Percentiles rank a stretch among this genome's conserved stretches.
Evolutionary conservation across 129 eudicot species (phyloP).

Genomic region (Chrysanthemum seticuspe): DNA sequence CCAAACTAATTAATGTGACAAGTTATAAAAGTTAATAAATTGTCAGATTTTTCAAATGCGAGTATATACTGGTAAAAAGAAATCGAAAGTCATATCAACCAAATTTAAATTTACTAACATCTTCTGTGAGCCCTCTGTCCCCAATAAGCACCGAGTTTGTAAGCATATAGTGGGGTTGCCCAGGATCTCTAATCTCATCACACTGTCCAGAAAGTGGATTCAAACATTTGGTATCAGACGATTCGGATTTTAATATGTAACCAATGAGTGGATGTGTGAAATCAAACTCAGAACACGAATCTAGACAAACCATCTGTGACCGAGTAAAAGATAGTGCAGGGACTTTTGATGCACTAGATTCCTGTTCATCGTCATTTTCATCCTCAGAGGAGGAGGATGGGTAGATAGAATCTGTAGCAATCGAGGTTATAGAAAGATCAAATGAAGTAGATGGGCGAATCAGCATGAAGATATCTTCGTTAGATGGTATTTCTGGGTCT

Average conservation of each 20-base stretch:
- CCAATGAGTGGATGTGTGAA: slow-evolving; percentile 22
- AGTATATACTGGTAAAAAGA: neutral
- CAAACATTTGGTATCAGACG: slow-evolving; percentile 33
- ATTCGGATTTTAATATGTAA: slow-evolving; percentile 40
- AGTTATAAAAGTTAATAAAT: no score
- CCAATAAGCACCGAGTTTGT: slow-evolving; percentile 29
- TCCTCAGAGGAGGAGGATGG: slow-evolving; percentile 38
- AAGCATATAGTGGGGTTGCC: slow-evolving; percentile 38
- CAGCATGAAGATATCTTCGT: slow-evolving; percentile 81
- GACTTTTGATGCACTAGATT: slow-evolving; percentile 35
- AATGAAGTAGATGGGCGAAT: slow-evolving; percentile 63
- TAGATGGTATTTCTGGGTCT: slow-evolving; percentile 85
- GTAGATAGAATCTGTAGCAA: slow-evolving; percentile 34
- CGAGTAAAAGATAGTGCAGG: slow-evolving; percentile 36
- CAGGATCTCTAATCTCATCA: slow-evolving; percentile 37
- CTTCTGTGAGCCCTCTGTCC: slow-evolving; percentile 42
- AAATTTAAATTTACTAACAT: slow-evolving; percentile 40
- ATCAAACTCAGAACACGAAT: slow-evolving; percentile 14
- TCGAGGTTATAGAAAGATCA: slow-evolving; percentile 40
- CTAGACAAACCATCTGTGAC: slow-evolving; percentile 33
- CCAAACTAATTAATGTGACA: no score
- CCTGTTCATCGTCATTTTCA: slow-evolving; percentile 47
- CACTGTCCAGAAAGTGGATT: slow-evolving; percentile 32
- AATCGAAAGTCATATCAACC: slow-evolving; percentile 28
- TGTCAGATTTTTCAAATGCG: no score